Evolutionary conservation across 1,284 basidiomycete species (phyloP), one percentile per base, ranked within the genome.

Genomic region (Cutaneotrichosporon sp.): DNA sequence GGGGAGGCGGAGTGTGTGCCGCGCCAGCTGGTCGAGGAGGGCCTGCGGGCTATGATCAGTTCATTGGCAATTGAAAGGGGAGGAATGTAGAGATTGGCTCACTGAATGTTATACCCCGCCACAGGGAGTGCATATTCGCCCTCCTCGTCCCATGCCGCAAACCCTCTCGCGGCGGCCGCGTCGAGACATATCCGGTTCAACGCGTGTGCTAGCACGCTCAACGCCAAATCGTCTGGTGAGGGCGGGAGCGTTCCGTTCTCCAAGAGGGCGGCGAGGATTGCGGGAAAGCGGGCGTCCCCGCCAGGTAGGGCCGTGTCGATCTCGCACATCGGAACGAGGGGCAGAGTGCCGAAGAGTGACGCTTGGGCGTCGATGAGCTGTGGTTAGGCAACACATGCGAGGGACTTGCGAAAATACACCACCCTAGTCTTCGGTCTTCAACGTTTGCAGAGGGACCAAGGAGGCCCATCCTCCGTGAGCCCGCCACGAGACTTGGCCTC

Each of bases 341-440:
- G 63, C 4, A 66, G 65, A 2, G 64, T 49, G 36, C 66, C 62
- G 42, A 71, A 65, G 26, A 71, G 62, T 11, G 66, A 64, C 16
- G 70, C 71, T 46, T 69, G 68, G 14, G 55, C 40, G 46, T 72
- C 71, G 40, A 60, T 63, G 16, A 72, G 65, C 71, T 72, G 58
- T 22, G 7, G 50, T 58, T 6, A 62, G 42, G 21, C 5, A 11
- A 11, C 10, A 18, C 47, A 10, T 22, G 47, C 30, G n/a, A 30
- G 2, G 4, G 0, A 66, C 68, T 65, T 56, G 71, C 71, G 47
- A 66, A 70, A 26, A 72, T 72, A 5, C 58, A 63, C 71, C 71
- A 72, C 4, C 71, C 71, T 0, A 71, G 60, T 32, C 68, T 21
- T 16, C 58, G 52, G 38, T 70, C 50, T 58, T 65, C 53, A 4